Conservation (phyloP, 2,329 filamentous ascomycete species). For the Calonectria pteridis region DNA sequence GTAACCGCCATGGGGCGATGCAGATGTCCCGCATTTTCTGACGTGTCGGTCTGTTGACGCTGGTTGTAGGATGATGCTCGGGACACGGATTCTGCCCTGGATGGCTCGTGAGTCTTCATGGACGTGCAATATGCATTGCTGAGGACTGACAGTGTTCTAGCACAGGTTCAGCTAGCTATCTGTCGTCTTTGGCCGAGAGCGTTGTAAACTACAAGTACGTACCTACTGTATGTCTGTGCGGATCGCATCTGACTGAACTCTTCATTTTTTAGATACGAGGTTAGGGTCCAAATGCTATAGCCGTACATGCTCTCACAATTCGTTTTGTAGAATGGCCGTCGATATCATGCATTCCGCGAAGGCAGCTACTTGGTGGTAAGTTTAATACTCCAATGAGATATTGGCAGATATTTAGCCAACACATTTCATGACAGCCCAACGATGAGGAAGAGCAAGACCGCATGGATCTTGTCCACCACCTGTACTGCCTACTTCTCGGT, state of each 20-base stretch:
- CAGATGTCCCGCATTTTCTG: neutral
- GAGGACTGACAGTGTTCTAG: neutral
- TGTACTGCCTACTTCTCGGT: constrained; percentile 13
- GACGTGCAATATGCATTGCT: neutral
- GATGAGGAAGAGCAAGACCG: constrained; percentile 27
- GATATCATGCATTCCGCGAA: constrained; percentile 24
- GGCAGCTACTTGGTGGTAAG: constrained; percentile 22
- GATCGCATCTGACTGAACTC: neutral
- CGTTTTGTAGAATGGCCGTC: constrained; percentile 15
- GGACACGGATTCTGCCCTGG: constrained; percentile 2
- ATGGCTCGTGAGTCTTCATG: neutral
- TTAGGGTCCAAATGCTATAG: neutral
- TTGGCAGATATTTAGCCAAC: neutral
- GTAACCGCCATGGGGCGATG: neutral
- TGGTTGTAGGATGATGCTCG: neutral
- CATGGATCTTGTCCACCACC: constrained; percentile 26
- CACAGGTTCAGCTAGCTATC: neutral
- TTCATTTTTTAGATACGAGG: constrained; percentile 4
- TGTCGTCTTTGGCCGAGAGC: constrained; percentile 3
- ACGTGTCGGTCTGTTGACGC: neutral
- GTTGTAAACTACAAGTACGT: constrained; percentile 21
- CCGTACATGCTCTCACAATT: neutral
- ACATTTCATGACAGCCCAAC: neutral
- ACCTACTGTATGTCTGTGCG: too few species aligned
- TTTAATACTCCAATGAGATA: neutral